Base-by-base conservation (phyloP, 306 rosid genomes). In the Phaseolus lunatus region DNA sequence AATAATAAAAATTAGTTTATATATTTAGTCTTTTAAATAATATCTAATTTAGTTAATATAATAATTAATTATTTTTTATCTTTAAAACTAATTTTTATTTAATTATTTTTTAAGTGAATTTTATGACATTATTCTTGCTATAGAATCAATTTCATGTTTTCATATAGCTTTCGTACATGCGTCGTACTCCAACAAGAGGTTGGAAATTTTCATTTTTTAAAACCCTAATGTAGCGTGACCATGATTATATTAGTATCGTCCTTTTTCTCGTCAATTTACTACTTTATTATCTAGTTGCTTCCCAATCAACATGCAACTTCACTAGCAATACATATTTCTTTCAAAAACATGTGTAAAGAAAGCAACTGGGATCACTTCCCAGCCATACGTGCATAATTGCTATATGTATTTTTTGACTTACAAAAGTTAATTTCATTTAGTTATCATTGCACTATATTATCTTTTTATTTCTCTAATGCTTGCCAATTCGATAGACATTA, bases 401-500 rank as follows among this genome's bases (percentile, higher is more conserved):
- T n/a, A n/a, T n/a, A n/a, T n/a, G n/a, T n/a, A 23, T 22, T 3
- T 24, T 56, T 23, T 23, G 24, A 15, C 9, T 3, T 5, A 18
- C 49, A 78, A 77, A 75, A 67, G 54, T 54, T 35, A 61, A 24
- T n/a, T 13, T 41, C 3, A 41, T 11, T 56, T 64, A 2, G 27
- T 15, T 16, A 39, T 63, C 7, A n/a, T 57, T 71, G 54, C 47
- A 37, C 22, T 18, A 22, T 70, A 22, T 4, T 27, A 24, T 12
- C 14, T 39, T 61, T 33, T 31, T 76, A 71, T 69, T 23, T 71
- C 12, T 67, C 26, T 82, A 82, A 72, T 82, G 82, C 86, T 82
- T 73, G 66, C 80, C 62, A 68, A 78, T 77, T 71, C 80, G 67
- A 0, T 65, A 44, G 67, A 72, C 86, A 82, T 37, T 82, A 82